Evolutionary conservation across 2,329 filamentous ascomycete species (phyloP), one percentile per base, ranked within the genome.

Genomic region (Kalmusia sp.): DNA sequence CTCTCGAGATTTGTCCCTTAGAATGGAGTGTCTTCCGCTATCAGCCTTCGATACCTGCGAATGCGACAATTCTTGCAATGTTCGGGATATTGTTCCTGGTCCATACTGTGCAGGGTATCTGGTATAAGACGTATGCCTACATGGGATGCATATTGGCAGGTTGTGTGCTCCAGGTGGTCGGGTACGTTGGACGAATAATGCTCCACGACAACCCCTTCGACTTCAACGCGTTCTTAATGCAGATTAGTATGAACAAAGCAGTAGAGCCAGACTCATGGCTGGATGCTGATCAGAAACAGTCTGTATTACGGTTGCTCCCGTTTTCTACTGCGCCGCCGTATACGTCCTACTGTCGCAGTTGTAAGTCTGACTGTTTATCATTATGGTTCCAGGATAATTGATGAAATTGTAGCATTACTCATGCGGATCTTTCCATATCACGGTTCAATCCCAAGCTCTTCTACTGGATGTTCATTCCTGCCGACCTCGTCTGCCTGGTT

Each of bases 291-390:
- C 7, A 19, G 4, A 6, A 4, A 21, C 19, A 59, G 57, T 59
- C 8, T 56, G 51, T 6, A 57, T 59, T 9, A 59, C 57, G 1
- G 21, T 57, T 9, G 54, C 54, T 4, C 57, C 57, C 0, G 40
- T 59, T 6, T 57, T 54, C 57, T 59, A 49, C 45, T 57, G 51
- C 41, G 57, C 57, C 6, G 57, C 57, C 0, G 45, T 59, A 1
- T 59, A 59, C 28, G 49, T 57, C 6, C 40, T 52, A 7, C 37
- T 59, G 17, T 22, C 57, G 1, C 49, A 43, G 37, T 6, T 53
- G 57, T 59, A 48, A 11, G 57, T 57, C 30, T 31, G n/a, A 5
- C n/a, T n/a, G 6, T 25, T 14, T 9, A 14, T 27, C 22, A 3
- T n/a, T 40, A 21, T 21, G 7, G 14, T 9, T 38, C 19, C 19